Evolutionary conservation across 2,329 filamentous ascomycete species (phyloP), one percentile per base, ranked within the genome.

Genomic region (Coleophoma crateriformis): DNA sequence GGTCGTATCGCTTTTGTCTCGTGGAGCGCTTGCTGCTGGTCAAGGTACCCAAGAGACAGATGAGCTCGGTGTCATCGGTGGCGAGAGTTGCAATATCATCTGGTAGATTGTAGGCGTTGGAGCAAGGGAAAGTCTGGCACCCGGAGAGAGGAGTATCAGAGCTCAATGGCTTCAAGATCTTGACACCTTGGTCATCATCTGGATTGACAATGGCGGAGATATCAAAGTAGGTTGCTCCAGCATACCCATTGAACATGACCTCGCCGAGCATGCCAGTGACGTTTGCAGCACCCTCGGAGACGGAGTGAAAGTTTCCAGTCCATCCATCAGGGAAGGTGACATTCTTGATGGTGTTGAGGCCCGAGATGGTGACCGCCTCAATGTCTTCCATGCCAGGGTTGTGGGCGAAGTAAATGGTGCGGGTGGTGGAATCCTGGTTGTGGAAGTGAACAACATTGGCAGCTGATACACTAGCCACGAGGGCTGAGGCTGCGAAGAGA

Each of bases 181-280:
- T 78, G 59, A 82, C 71, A 58, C 76, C 76, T 54, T 73, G 50
- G 55, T 66, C 58, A 64, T 81, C 78, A 37, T 61, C 60, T 46
- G 75, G 65, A 64, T 76, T 67, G 58, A 80, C 75, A 55, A 82
- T 81, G 62, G 77, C 77, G 11, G 77, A 80, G 54, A 82, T 76
- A 54, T 82, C 78, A 50, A 78, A 82, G 72, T 73, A 82, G 50
- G 73, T 79, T 51, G 68, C 53, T 55, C 68, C 76, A 47, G 63
- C 59, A 65, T 65, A 78, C 60, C 72, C 75, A 47, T 73, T 67
- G 56, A 78, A 79, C 4, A 71, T 70, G 7, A 79, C 72, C 60
- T 78, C 75, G 17, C 75, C 76, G 2, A 79, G 67, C 49, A 79
- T 81, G 57, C 78, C 78, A 5, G 70, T 63, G 39, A 60, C 58